A percentile compares a stretch with the other conserved stretches of the same genome.
phyloP scores from a whole-genome alignment of 805 yeast species.

The Candida silvatica region DNA sequence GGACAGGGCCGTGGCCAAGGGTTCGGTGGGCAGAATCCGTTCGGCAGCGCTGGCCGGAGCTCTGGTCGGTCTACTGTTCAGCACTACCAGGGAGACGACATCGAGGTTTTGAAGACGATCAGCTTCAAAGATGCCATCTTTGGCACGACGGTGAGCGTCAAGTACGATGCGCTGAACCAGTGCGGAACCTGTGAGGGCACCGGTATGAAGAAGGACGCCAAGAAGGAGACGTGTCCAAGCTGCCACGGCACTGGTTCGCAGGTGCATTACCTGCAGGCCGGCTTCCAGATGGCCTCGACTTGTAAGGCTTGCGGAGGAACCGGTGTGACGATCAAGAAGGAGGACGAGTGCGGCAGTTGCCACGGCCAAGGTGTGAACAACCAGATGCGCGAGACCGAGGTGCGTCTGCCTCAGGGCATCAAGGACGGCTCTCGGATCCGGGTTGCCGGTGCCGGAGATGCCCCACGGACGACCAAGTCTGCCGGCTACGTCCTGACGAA shows the following conservation, averaged over 20 bases:
- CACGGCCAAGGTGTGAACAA: conserved; percentile 84
- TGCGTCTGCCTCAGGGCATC: conserved; percentile 85
- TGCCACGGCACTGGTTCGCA: conserved; percentile 94
- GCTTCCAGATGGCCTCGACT: conserved; percentile 94
- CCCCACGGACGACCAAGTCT: conserved; percentile 71
- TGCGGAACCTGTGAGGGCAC: conserved; percentile 79
- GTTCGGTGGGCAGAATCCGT: conserved; percentile 20
- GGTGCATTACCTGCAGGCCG: conserved; percentile 79
- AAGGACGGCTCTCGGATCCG: conserved; percentile 80
- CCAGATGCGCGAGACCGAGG: conserved; percentile 57
- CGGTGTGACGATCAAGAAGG: conserved; percentile 65
- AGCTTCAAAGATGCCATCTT: conserved; percentile 81
- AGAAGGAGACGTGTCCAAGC: conserved; percentile 68
- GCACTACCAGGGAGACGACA: conserved; percentile 82
- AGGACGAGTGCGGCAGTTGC: conserved; percentile 71
- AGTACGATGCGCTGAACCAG: conserved; percentile 64
- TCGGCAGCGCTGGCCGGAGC: conserved; percentile 19
- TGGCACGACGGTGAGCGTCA: conserved; percentile 60
- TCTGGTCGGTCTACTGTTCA: conserved; percentile 42
- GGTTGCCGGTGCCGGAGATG: conserved; percentile 83
- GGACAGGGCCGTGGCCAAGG: conserved; percentile 16
- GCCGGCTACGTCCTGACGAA: conserved; percentile 58
- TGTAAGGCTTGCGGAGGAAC: conserved; percentile 83
- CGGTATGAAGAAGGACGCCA: conserved; percentile 72
- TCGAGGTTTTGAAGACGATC: conserved; percentile 69